phyloP scores from a whole-genome alignment of 305 asterid species.

The Solanum chacoense region DNA sequence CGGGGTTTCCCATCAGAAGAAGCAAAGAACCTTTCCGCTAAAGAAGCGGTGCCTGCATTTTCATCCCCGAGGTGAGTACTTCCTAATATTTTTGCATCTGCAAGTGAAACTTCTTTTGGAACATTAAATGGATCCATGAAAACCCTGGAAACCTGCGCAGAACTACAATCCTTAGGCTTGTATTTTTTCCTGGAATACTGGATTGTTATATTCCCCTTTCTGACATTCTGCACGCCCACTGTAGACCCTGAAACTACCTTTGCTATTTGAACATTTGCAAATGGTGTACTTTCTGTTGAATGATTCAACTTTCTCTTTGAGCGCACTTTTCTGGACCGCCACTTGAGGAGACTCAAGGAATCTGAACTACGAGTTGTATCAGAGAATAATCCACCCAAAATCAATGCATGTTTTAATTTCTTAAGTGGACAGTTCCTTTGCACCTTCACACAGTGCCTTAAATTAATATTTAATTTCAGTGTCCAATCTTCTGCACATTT shows the following conservation, averaged over 20 bases:
- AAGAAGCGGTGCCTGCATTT: constrained; percentile 10
- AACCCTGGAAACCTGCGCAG: constrained; percentile 14
- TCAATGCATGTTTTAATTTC: constrained; percentile 45
- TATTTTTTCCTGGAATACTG: constrained; percentile 65
- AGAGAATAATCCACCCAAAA: constrained; percentile 49
- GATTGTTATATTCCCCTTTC: constrained; percentile 33
- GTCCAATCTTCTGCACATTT: constrained; percentile 66
- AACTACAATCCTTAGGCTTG: constrained; percentile 26
- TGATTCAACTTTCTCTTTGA: constrained; percentile 38
- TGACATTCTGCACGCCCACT: constrained; percentile 16
- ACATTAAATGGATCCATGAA: constrained; percentile 10
- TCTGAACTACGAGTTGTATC: constrained; percentile 21
- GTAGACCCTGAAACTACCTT: constrained; percentile 18
- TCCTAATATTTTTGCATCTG: constrained; percentile 11
- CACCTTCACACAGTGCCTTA: constrained; percentile 58
- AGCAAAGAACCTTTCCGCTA: constrained; percentile 5
- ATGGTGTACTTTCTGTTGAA: constrained; percentile 17
- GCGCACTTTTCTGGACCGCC: constrained; percentile 79
- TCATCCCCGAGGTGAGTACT: constrained; percentile 11
- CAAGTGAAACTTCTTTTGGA: constrained; percentile 8
- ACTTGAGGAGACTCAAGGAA: constrained; percentile 27
- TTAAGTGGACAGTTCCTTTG: constrained; percentile 44
- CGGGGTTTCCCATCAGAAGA: constrained; percentile 6
- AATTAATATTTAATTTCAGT: constrained; percentile 47
- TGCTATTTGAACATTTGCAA: constrained; percentile 8